Conservation (phyloP, 106 monocot species). For the Dactylorhiza incarnata region DNA sequence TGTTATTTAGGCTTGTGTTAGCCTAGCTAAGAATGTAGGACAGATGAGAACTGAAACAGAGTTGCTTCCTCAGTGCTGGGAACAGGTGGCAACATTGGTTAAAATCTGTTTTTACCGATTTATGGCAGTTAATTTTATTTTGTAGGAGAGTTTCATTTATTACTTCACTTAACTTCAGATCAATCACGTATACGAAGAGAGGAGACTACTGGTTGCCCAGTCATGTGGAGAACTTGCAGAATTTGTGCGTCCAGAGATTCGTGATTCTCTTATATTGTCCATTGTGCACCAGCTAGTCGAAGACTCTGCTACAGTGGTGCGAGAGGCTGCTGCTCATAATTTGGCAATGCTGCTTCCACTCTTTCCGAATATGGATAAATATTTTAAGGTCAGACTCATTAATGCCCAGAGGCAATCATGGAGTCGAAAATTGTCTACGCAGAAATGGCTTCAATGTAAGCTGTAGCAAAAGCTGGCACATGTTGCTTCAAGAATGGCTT, state of each 20-base stretch:
- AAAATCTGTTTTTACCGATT: neutral
- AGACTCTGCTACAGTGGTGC: constrained; percentile 89
- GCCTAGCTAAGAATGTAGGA: constrained; percentile 82
- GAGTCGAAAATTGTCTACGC: constrained; percentile 81
- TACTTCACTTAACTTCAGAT: constrained; percentile 42
- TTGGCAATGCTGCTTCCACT: constrained; percentile 88
- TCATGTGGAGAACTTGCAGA: constrained; percentile 97
- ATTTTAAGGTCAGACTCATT: constrained; percentile 98
- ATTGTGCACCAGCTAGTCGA: constrained; percentile 95
- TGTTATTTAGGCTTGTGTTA: constrained; percentile 78
- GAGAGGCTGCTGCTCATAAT: constrained; percentile 92
- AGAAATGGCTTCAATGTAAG: constrained; percentile 86
- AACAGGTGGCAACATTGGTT: constrained; percentile 54
- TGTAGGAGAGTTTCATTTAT: neutral
- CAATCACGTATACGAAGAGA: constrained; percentile 92
- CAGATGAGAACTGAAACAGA: constrained; percentile 99
- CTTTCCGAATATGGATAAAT: constrained; percentile 96
- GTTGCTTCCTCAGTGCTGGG: constrained; percentile 99
- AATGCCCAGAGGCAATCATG: constrained; percentile 90
- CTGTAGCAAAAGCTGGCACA: constrained; percentile 59
- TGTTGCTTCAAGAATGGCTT: constrained; percentile 45
- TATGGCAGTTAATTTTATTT: neutral
- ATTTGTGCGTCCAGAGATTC: constrained; percentile 90
- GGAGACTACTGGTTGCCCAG: constrained; percentile 89
- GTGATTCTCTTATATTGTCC: constrained; percentile 95